Conservation (phyloP, 2,329 filamentous ascomycete genomes). For the Gyromitra esculenta region DNA sequence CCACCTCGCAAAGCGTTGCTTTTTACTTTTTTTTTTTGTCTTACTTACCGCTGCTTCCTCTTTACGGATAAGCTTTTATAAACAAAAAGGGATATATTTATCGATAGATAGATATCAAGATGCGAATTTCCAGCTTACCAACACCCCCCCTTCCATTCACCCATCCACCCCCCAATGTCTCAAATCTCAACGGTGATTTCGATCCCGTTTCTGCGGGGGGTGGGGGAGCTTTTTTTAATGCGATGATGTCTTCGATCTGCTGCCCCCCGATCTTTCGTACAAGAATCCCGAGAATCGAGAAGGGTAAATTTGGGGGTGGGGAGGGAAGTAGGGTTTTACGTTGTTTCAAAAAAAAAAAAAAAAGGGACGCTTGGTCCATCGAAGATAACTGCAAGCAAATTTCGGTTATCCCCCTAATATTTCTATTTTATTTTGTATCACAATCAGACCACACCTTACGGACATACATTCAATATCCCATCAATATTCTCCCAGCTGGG, state of each 20-base stretch:
- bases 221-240: neutral
- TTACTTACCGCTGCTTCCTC: constrained; percentile 17
- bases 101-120: neutral
- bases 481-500: constrained; percentile 13
- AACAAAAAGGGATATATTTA: neutral
- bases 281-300: constrained; percentile 14
- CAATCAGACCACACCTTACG: constrained; percentile 34
- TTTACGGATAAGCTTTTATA: neutral
- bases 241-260: constrained; percentile 15
- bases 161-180: neutral
- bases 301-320: neutral
- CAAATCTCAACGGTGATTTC: constrained; percentile 17
- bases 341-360: constrained; percentile 26
- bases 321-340: neutral
- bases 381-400: constrained; percentile 1
- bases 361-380: constrained; percentile 28
- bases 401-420: constrained; percentile 10
- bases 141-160: no score
- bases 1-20: constrained; percentile 16
- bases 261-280: neutral
- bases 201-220: neutral
- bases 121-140: neutral
- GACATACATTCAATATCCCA: constrained; percentile 16
- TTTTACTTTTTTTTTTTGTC: constrained; percentile 9
- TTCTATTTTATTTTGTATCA: constrained; percentile 7